Base-by-base conservation (phyloP, 2,329 filamentous ascomycete species). In the Ceratocystis diversiconidia region DNA sequence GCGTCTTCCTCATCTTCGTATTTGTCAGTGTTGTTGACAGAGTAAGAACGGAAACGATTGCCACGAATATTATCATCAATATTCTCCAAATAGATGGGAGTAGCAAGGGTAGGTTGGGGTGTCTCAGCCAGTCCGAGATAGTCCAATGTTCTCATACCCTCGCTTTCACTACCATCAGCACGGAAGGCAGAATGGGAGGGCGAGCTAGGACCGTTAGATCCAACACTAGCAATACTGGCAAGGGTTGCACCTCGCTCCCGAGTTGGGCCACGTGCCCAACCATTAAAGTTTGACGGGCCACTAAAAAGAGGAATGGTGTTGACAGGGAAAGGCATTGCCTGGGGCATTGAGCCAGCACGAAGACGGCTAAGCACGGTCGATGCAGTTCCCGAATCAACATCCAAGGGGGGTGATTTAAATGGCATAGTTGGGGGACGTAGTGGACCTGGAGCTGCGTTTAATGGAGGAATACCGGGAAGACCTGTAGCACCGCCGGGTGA, bases 1-100 rank as follows among this genome's bases (percentile, higher is more conserved):
- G 91, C 88, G 30, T 91, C 87, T 63, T 95, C 92, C 60, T 90
- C 87, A 71, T 95, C 90, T 1, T 89, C 92, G 71, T 97, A 97
- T 74, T 94, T 95, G 74, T 97, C 92, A 76, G 95, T 96, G 65
- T 95, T 95, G 75, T 99, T 99, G 69, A 99, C 94, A 0, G 94
- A 99, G 75, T 96, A 97, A 1, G 94, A 99, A 60, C 94, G 86
- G 79, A 97, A 95, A 63, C 94, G 85, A 74, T 89, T 97, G 57
- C 87, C 82, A 71, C 89, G 88, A 73, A 86, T 87, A 70, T 90
- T 82, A 73, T 89, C 87, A 68, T 86, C 85, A 68, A 92, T 79
- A 72, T 88, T 88, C 57, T 87, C 86, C 43, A 92, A 80, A 69
- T 90, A 88, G 32, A 67, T 63, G 1, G 88, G 86, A 7, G 89